Base-by-base conservation (phyloP, 768 basidiomycete genomes). In the Leccinum subtestaceum region DNA sequence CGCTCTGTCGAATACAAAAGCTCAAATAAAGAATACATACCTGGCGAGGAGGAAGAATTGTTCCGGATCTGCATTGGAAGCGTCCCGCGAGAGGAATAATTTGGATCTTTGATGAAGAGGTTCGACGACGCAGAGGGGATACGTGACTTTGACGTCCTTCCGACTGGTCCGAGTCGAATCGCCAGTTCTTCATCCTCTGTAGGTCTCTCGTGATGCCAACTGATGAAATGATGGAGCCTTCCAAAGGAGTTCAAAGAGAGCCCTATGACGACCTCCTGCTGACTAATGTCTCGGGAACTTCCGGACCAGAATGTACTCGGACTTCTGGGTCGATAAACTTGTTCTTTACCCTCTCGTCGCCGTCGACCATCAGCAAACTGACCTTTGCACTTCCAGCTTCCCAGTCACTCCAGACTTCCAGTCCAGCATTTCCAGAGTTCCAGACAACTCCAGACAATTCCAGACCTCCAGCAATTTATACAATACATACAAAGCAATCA, bases 71-170 rank as follows among this genome's bases (percentile, higher is more conserved):
- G 66, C 56, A 6, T 58, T 47, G 36, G 64, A 67, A 45, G 64
- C 21, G 0, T 75, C 65, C 15, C 77, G 67, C 2, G 85, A 87
- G 85, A 87, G 66, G 9, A 91, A 75, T 66, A 88, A 85, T 64
- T 91, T 89, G 31, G 78, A 77, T 45, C 85, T 77, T 25, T 25
- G 25, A 25, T 81, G 83, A 40, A 83, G 72, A 3, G 76, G 61
- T 57, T 79, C 73, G 2, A 81, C 88, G 17, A 83, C 72, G 23
- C 91, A 72, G 11, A 91, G 72, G 29, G 8, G 4, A 64, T 86
- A 89, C 5, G 71, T 74, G 47, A 89, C 75, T 11, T 77, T 74
- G 27, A 75, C 54, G 5, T 71, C 66, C 13, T 69, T 25, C 25
- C 25, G 25, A 25, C 25, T 25, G 25, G 25, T 25, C 25, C 65